Evolutionary conservation across 345 rosid species (phyloP).

Genomic region (Brassica rapa): DNA sequence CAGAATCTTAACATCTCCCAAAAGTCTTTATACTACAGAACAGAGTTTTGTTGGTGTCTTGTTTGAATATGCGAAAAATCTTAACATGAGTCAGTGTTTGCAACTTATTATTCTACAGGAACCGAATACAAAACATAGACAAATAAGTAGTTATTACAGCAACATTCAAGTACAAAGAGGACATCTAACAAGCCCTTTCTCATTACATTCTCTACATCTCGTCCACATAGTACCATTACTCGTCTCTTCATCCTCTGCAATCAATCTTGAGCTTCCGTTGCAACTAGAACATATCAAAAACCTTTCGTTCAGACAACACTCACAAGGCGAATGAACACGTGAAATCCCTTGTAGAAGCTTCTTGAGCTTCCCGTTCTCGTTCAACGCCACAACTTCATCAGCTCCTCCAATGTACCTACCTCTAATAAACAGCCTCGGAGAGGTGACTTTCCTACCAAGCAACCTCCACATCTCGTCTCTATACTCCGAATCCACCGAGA

Average conservation of each 20-base stretch:
- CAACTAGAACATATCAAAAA: constrained; percentile 73
- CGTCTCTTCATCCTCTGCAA: neutral
- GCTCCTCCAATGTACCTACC: constrained; percentile 91
- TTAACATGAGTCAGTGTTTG: neutral
- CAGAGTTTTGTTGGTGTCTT: neutral
- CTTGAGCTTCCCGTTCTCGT: constrained; percentile 81
- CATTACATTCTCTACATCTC: neutral
- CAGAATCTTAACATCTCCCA: neutral
- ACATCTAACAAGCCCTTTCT: neutral
- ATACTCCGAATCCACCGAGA: constrained; percentile 71
- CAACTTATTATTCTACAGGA: neutral
- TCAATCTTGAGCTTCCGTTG: constrained; percentile 67
- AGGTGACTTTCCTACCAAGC: constrained; percentile 53
- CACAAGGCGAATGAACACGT: constrained; percentile 43
- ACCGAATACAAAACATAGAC: neutral
- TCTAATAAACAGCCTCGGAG: constrained; percentile 77
- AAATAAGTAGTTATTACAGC: neutral
- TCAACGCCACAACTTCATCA: constrained; percentile 66
- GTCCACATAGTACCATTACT: neutral
- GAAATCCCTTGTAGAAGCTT: constrained; percentile 54
- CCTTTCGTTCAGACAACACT: constrained; percentile 53
- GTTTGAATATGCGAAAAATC: neutral
- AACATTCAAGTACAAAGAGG: neutral
- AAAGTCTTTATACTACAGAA: neutral
- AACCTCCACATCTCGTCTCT: constrained; percentile 79